Evolutionary conservation across 164 flowering plant species (phyloP).

Genomic region (Litsea cubeba): DNA sequence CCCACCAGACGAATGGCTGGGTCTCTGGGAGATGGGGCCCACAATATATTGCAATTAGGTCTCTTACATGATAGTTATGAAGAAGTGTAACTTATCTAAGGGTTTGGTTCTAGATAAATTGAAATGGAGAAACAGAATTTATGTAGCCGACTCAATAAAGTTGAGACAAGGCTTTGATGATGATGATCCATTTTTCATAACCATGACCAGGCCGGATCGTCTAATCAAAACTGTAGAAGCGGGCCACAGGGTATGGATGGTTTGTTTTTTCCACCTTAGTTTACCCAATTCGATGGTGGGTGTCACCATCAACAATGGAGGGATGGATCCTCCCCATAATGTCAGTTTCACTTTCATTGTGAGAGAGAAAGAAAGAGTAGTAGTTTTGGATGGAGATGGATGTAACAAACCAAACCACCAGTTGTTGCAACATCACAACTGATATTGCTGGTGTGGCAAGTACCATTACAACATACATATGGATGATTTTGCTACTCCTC

Average conservation of each 20-base stretch:
- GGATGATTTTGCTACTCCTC: not conserved
- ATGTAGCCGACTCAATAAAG: no score
- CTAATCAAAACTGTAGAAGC: not conserved
- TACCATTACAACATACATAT: not conserved
- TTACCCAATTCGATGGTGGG: not conserved
- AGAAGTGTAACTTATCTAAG: no score
- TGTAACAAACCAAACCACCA: conserved; percentile 8
- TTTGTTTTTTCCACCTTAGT: not conserved
- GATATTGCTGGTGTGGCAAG: not conserved
- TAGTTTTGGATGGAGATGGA: not conserved
- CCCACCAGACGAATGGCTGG: no score
- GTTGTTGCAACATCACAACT: conserved; percentile 9
- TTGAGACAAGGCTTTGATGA: no score
- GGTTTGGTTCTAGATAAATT: no score
- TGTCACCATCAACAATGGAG: not conserved
- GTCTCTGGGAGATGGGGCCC: no score
- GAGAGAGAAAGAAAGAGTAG: not conserved
- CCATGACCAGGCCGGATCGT: not conserved
- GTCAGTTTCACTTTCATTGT: no score
- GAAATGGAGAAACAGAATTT: no score
- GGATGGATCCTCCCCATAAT: not conserved
- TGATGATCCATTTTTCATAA: not conserved
- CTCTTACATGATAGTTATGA: no score
- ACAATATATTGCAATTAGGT: no score
- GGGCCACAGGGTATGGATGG: not conserved